These are phyloP conservation scores for Ustilago crameri DNA, from an alignment of 1,284 basidiomycete species.

Conservation along the genomic window DNA sequence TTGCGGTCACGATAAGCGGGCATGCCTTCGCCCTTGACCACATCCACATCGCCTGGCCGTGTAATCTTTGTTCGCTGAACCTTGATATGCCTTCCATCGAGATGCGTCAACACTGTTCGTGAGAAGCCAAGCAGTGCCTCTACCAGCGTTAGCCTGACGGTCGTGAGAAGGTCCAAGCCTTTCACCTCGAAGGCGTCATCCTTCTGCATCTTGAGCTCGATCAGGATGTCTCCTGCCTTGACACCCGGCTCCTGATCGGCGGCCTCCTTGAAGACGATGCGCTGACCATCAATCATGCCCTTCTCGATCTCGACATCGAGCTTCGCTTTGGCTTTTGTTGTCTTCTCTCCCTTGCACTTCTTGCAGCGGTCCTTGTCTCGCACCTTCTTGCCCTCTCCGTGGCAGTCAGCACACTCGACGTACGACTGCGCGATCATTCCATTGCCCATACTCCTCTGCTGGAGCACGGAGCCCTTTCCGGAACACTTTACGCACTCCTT, in stretches of 20 bases:
- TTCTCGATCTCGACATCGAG: conserved; percentile 75
- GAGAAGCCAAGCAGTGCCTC: conserved; percentile 62
- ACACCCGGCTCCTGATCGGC: conserved; percentile 74
- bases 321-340: conserved; percentile 83
- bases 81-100: conserved; percentile 62
- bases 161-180: conserved; percentile 80
- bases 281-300: conserved; percentile 85
- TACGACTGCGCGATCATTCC: conserved; percentile 71
- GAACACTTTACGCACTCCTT: conserved; percentile 84
- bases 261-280: conserved; percentile 86
- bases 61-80: conserved; percentile 50
- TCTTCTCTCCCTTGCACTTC: conserved; percentile 90
- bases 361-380: conserved; percentile 95
- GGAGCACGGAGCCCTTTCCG: conserved; percentile 80
- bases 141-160: conserved; percentile 70
- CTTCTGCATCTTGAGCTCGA: conserved; percentile 77
- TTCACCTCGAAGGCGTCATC: conserved; percentile 85
- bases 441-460: conserved; percentile 68
- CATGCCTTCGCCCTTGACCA: conserved; percentile 63
- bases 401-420: conserved; percentile 79
- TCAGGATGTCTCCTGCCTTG: conserved; percentile 74
- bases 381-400: conserved; percentile 81
- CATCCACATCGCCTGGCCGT: conserved; percentile 56
- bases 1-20: conserved; percentile 50
- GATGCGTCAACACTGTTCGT: conserved; percentile 63